phyloP scores from a whole-genome alignment of 73 alveolate species.

The Breviolum minutum region DNA sequence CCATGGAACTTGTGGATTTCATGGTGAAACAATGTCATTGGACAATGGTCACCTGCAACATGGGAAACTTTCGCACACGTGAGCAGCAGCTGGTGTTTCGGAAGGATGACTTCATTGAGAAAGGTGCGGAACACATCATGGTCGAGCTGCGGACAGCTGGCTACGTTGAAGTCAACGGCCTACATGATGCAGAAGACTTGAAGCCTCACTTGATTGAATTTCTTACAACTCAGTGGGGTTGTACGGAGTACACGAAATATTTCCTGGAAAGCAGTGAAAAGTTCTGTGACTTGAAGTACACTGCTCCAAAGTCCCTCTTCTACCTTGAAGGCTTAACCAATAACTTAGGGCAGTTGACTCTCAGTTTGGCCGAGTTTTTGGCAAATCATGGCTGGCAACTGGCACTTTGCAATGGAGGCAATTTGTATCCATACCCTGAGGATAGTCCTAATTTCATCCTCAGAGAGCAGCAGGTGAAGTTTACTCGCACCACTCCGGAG shows the following conservation, averaged over 20 bases:
- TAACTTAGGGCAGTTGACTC: conserved; percentile 69
- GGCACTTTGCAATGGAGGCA: conserved; percentile 87
- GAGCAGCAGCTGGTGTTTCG: conserved; percentile 92
- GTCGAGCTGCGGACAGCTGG: conserved; percentile 81
- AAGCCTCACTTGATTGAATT: conserved; percentile 42
- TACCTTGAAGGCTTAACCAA: conserved; percentile 37
- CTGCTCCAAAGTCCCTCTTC: conserved; percentile 9
- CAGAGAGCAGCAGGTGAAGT: conserved; percentile 94
- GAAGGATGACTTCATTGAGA: conserved; percentile 83
- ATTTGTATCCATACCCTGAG: conserved; percentile 37
- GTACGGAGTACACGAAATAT: conserved; percentile 65
- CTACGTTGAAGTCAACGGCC: conserved; percentile 44
- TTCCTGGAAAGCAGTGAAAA: conserved; percentile 39
- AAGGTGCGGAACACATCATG: conserved; percentile 86
- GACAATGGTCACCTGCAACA: conserved; percentile 94
- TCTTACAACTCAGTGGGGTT: conserved; percentile 51
- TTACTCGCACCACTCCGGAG: conserved; percentile 38
- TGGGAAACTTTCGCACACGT: conserved; percentile 64
- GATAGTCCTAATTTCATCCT: conserved; percentile 33
- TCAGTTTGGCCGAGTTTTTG: conserved; percentile 51
- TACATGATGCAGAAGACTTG: conserved; percentile 68
- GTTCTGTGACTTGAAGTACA: conserved; percentile 83
- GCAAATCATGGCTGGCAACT: conserved; percentile 76
- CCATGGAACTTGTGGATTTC: conserved; percentile 93
- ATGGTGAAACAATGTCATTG: conserved; percentile 91